These are phyloP conservation scores for Cucurbita pepo DNA, from an alignment of 306 rosid species.

Conservation along the genomic window DNA sequence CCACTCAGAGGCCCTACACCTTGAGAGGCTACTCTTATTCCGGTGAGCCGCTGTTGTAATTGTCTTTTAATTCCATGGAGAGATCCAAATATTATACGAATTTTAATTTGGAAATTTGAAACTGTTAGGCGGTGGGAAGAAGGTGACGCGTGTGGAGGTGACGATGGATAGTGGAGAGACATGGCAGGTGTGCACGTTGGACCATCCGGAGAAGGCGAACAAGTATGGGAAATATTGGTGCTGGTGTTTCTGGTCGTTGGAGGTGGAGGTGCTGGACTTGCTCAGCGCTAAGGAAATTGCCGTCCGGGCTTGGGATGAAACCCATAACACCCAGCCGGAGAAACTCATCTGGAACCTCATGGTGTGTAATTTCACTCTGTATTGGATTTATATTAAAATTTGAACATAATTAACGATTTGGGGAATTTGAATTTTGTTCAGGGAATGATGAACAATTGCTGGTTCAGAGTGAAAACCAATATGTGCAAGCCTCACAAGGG, in stretches of 20 bases:
- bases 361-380: neutral
- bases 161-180: slow-evolving; percentile 70
- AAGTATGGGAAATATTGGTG: slow-evolving; percentile 79
- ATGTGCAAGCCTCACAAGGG: slow-evolving; percentile 47
- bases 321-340: slow-evolving; percentile 74
- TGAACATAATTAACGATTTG: too few species aligned
- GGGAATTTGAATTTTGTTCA: too few species aligned
- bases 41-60: slow-evolving; percentile 23
- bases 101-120: neutral
- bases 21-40: slow-evolving; percentile 75
- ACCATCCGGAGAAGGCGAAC: slow-evolving; percentile 50
- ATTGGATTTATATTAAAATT: too few species aligned
- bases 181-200: slow-evolving; percentile 50
- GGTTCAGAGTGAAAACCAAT: slow-evolving; percentile 66
- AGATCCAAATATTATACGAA: neutral
- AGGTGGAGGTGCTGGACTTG: slow-evolving; percentile 48
- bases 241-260: slow-evolving; percentile 90
- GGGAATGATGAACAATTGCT: slow-evolving; percentile 93
- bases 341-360: slow-evolving; percentile 81
- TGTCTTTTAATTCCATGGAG: neutral
- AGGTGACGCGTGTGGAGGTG: slow-evolving; percentile 81
- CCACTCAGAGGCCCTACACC: slow-evolving; percentile 48
- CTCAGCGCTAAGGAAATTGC: slow-evolving; percentile 56
- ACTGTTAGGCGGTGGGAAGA: slow-evolving; percentile 64
- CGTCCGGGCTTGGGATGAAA: slow-evolving; percentile 78